Base-by-base conservation (phyloP, 345 rosid species). In the Boechera retrofracta region DNA sequence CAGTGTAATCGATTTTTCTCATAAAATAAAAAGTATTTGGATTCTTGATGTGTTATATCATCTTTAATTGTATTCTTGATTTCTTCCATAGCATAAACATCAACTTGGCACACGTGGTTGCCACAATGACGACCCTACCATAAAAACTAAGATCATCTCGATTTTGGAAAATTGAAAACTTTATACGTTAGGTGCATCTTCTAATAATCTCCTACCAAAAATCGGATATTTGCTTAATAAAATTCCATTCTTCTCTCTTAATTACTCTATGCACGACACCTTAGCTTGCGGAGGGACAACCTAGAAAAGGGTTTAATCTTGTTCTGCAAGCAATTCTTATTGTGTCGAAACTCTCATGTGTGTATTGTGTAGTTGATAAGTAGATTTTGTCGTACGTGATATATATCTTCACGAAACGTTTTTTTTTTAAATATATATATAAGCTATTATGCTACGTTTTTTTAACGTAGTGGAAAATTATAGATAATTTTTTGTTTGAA, bases 101-200 rank as follows among this genome's bases (percentile, higher is more conserved):
- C 86, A 95, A 77, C 76, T 84, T 90, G 76, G 79, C 91, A 57
- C 87, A 77, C 36, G 81, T 87, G 0, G 82, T 59, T 28, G 35
- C 83, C 60, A 74, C 74, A 28, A 85, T 64, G 70, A 83, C 87
- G 85, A 75, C 62, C 73, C 83, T 16, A 16, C 78, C 16, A 66
- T 84, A 26, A 86, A 79, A 63, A 76, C 71, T 76, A 85, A 84
- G 75, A 89, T 85, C 75, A 84, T 85, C 10, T 89, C 85, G 62
- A 89, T 89, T 74, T 72, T 85, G 75, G 83, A 87, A 84, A 89
- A 87, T 7, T 62, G 92, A 85, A 67, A 86, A 80, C 68, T 91
- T 88, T 31, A 85, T 92, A 74, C 93, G 97, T 71, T 96, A 90
- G 89, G 89, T 88, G 67, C 51, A 66, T 24, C 5, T 10, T 31